Conservation (phyloP, 306 rosid species). For the Casuarina equisetifolia region DNA sequence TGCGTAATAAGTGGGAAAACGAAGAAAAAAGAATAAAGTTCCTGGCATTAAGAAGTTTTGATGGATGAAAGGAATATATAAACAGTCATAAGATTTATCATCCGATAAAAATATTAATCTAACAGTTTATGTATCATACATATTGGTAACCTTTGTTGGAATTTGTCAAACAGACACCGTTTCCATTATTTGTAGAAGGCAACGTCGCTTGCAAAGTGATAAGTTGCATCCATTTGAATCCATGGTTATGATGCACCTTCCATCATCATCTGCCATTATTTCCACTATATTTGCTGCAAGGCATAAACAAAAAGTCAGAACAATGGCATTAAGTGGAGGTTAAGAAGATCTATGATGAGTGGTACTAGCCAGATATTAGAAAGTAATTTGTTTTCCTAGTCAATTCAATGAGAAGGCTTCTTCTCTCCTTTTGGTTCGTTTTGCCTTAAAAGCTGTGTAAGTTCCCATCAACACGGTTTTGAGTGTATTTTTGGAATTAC, state of each 20-base stretch:
- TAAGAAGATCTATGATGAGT: too few species aligned
- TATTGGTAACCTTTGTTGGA: conserved; percentile 17
- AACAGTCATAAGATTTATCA: neutral
- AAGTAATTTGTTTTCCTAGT: too few species aligned
- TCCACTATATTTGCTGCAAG: neutral
- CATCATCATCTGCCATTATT: neutral
- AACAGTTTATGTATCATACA: conserved; percentile 16
- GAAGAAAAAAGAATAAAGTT: too few species aligned
- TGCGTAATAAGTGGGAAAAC: too few species aligned
- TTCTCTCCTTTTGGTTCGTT: too few species aligned
- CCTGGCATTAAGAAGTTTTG: too few species aligned
- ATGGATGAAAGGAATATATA: neutral
- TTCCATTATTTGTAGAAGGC: conserved; percentile 19
- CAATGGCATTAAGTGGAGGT: too few species aligned
- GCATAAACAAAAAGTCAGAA: neutral
- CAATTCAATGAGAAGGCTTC: too few species aligned
- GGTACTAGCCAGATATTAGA: too few species aligned
- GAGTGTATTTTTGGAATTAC: too few species aligned
- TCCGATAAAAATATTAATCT: neutral
- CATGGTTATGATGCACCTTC: conserved; percentile 14
- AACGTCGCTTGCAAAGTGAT: conserved; percentile 9
- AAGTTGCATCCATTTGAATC: conserved; percentile 16
- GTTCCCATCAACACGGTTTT: too few species aligned
- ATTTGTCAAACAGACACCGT: conserved; percentile 18
- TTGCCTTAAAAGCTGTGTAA: too few species aligned